Percentiles rank a stretch among this genome's conserved stretches.
phyloP scores from a whole-genome alignment of 805 yeast genomes.

The Candida argentea region DNA sequence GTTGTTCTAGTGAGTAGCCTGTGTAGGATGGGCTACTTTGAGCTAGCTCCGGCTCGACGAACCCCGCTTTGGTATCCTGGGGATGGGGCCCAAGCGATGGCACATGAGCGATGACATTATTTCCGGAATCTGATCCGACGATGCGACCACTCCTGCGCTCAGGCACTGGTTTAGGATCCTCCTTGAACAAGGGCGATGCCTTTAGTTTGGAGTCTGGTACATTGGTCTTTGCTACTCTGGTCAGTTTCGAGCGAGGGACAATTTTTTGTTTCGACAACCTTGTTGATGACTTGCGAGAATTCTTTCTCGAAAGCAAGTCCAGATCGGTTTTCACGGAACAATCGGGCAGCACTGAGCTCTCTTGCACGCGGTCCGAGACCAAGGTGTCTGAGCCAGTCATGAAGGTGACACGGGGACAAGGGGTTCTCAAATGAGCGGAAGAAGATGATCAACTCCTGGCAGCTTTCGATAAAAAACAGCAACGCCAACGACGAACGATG shows the following conservation, averaged over 20 bases:
- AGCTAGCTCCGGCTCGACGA: constrained; percentile 51
- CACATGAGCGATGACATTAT: neutral
- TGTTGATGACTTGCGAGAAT: neutral
- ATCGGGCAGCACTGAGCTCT: too few species aligned
- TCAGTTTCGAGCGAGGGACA: too few species aligned
- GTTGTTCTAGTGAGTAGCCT: constrained; percentile 63
- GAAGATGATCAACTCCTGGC: too few species aligned
- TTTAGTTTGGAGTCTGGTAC: neutral
- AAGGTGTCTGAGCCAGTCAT: too few species aligned
- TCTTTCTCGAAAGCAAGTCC: neutral
- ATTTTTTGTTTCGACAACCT: too few species aligned
- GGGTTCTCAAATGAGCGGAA: too few species aligned
- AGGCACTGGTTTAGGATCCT: neutral
- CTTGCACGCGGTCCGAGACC: too few species aligned
- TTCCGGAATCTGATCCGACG: constrained; percentile 1
- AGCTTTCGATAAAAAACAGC: too few species aligned
- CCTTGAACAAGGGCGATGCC: neutral
- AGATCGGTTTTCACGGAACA: neutral
- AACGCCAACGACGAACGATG: too few species aligned
- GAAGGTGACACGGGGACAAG: too few species aligned
- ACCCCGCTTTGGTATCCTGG: constrained; percentile 8
- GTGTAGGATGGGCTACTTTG: constrained; percentile 52
- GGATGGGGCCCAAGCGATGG: neutral
- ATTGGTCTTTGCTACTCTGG: constrained; percentile 1
- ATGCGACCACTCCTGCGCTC: neutral